Evolutionary conservation across 2,329 filamentous ascomycete species (phyloP).

Genomic region (Botrytis fabae): DNA sequence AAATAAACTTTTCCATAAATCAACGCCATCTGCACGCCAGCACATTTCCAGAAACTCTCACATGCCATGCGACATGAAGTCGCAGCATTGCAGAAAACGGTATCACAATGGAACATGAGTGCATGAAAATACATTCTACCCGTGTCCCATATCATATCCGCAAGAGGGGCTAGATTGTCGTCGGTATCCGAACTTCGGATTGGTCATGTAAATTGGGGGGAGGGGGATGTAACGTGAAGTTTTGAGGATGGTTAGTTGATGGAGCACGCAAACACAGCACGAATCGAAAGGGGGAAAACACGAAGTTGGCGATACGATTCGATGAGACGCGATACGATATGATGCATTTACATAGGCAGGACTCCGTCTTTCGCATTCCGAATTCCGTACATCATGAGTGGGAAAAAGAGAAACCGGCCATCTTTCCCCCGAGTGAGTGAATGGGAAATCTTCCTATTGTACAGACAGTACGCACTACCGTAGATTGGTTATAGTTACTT

Average conservation of each 20-base stretch:
- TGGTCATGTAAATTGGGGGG: not conserved
- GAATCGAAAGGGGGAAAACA: not conserved
- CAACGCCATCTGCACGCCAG: not conserved
- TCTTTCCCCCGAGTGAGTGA: slow-evolving; percentile 3
- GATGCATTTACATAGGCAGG: not conserved
- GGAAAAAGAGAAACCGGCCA: not conserved
- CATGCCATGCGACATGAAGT: not conserved
- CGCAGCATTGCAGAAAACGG: slow-evolving; percentile 6
- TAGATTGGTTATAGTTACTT: not conserved
- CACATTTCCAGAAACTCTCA: not conserved
- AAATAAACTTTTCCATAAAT: too few relatives aligned
- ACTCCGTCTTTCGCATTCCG: too few relatives aligned
- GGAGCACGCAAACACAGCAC: not conserved
- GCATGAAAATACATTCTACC: not conserved
- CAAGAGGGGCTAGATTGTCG: not conserved
- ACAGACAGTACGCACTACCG: not conserved
- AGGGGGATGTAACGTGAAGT: not conserved
- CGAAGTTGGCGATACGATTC: not conserved
- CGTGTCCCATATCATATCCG: not conserved
- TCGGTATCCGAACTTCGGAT: not conserved
- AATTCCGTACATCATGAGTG: too few relatives aligned
- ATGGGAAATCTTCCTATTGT: not conserved
- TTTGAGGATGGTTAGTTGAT: not conserved
- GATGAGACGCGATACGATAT: not conserved
- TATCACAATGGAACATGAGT: slow-evolving; percentile 19